These are phyloP conservation scores for Hypomontagnella monticulosa DNA, from an alignment of 495 filamentous ascomycete species.

Conservation along the genomic window DNA sequence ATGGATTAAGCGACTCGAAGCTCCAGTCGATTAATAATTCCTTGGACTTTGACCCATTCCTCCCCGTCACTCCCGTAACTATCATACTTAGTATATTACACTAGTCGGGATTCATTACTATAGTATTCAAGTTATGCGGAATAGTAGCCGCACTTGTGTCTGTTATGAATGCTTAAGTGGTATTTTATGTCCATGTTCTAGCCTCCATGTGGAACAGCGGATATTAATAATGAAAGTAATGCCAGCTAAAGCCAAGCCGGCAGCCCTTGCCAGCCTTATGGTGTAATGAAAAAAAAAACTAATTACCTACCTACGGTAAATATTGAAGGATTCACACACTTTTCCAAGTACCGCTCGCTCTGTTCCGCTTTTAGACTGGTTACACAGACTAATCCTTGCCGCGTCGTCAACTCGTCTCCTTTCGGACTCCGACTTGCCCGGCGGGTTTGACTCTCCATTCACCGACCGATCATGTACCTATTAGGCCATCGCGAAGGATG, in stretches of 20 bases:
- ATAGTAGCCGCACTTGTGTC: not conserved
- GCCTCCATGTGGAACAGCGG: not conserved
- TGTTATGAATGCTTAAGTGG: too few relatives aligned
- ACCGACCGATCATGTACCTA: not conserved
- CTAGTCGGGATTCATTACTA: too few relatives aligned
- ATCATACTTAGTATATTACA: too few relatives aligned
- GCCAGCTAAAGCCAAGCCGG: too few relatives aligned
- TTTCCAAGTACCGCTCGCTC: not conserved
- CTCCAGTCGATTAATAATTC: not conserved
- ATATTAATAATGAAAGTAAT: not conserved
- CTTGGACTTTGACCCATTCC: not conserved
- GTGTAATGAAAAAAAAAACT: slow-evolving; percentile 14
- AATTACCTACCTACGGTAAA: not conserved
- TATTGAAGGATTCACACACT: not conserved
- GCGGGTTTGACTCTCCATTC: not conserved
- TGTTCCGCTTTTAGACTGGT: not conserved
- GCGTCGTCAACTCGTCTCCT: not conserved
- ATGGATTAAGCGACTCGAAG: not conserved
- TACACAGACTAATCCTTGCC: not conserved
- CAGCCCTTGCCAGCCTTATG: slow-evolving; percentile 16
- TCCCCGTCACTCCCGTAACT: too few relatives aligned
- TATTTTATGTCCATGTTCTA: not conserved
- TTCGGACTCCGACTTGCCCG: slow-evolving; percentile 17
- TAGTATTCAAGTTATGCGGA: not conserved
- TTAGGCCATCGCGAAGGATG: not conserved